Conservation (phyloP, 2,329 filamentous ascomycete genomes). For the Ophiostoma ulmi region DNA sequence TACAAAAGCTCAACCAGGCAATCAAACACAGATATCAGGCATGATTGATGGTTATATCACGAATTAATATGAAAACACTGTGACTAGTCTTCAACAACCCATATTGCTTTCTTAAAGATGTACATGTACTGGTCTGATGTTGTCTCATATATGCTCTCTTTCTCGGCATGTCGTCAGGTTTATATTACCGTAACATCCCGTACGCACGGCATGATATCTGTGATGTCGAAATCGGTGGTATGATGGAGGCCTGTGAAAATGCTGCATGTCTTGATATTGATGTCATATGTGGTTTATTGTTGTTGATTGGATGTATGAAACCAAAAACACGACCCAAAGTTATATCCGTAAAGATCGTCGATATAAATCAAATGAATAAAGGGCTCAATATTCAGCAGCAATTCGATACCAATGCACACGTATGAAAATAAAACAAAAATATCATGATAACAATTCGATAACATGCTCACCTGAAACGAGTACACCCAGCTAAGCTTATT, state of each 20-base stretch:
- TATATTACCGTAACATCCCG: slow-evolving; percentile 4
- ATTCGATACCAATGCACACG: not conserved
- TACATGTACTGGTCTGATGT: not conserved
- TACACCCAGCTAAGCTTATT: not conserved
- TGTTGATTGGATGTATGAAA: no score
- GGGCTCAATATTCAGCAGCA: not conserved
- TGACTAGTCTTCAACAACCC: not conserved
- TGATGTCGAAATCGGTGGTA: not conserved
- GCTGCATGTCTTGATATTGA: not conserved
- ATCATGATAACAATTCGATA: not conserved
- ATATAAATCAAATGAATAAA: not conserved
- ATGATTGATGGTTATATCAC: not conserved
- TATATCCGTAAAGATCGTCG: not conserved
- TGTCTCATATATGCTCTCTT: not conserved
- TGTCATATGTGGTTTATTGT: not conserved
- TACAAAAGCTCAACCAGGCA: not conserved
- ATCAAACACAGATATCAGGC: not conserved
- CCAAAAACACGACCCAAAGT: not conserved
- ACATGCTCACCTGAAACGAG: slow-evolving; percentile 1
- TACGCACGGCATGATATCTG: slow-evolving; percentile 1
- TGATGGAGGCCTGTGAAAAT: not conserved
- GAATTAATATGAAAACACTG: not conserved
- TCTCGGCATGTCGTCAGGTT: not conserved
- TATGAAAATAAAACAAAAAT: not conserved
- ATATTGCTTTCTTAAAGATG: not conserved